These are phyloP conservation scores for Calonectria multiphialidica DNA, from an alignment of 2,329 filamentous ascomycete species.

Conservation along the genomic window DNA sequence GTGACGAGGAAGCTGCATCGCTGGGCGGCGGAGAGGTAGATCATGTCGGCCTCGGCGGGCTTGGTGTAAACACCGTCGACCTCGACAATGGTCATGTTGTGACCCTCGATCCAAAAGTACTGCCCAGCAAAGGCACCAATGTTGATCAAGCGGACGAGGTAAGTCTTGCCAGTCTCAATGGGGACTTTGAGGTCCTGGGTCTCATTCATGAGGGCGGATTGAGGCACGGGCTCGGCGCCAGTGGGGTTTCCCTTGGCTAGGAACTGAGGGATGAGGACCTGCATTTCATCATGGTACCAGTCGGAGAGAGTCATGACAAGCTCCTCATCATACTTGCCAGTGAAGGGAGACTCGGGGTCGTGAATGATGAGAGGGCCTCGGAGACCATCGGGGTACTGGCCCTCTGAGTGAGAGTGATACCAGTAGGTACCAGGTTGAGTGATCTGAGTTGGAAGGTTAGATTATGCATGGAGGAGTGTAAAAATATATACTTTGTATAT, in stretches of 20 bases:
- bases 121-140: constrained; percentile 78
- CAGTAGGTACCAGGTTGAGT: constrained; percentile 81
- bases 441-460: constrained; percentile 50
- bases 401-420: constrained; percentile 79
- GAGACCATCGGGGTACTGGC: constrained; percentile 79
- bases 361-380: constrained; percentile 74
- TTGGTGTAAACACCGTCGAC: constrained; percentile 80
- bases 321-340: constrained; percentile 71
- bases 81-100: constrained; percentile 77
- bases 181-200: constrained; percentile 69
- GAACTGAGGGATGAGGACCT: constrained; percentile 59
- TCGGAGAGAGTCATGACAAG: constrained; percentile 76
- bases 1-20: constrained; percentile 73
- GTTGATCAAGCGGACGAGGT: constrained; percentile 62
- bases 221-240: constrained; percentile 74
- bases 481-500: not conserved
- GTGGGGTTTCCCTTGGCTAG: constrained; percentile 67
- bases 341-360: constrained; percentile 69
- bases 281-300: constrained; percentile 75
- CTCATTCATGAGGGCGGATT: constrained; percentile 79
- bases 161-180: constrained; percentile 74
- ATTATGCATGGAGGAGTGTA: rapidly evolving
- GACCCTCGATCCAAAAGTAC: constrained; percentile 75
- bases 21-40: constrained; percentile 78
- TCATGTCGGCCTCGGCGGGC: constrained; percentile 67